phyloP scores from a whole-genome alignment of 108 stramenopile species.

The Cylindrotheca fusiformis region DNA sequence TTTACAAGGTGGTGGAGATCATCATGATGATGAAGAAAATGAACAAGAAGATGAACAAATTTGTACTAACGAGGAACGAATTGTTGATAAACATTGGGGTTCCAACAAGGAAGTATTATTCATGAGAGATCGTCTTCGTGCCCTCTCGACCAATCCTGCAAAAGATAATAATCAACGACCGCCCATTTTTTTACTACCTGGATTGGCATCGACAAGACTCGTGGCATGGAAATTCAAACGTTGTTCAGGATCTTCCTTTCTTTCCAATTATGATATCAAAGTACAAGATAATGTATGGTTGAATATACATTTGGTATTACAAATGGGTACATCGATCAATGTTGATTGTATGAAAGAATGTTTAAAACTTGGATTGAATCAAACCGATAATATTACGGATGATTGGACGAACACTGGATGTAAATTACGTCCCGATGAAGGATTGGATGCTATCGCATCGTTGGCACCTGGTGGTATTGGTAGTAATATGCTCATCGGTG shows the following conservation, averaged over 20 bases:
- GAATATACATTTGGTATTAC: slow-evolving; percentile 71
- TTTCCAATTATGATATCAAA: slow-evolving; percentile 70
- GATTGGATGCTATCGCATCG: slow-evolving; percentile 77
- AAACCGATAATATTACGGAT: slow-evolving; percentile 72
- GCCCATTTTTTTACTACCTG: slow-evolving; percentile 83
- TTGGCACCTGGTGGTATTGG: slow-evolving; percentile 71
- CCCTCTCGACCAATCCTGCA: slow-evolving; percentile 19
- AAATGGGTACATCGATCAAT: slow-evolving; percentile 83
- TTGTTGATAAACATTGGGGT: slow-evolving; percentile 85
- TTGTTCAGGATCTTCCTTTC: slow-evolving; percentile 60
- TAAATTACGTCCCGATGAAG: slow-evolving; percentile 87
- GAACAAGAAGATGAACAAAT: slow-evolving; percentile 8
- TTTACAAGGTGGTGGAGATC: slow-evolving; percentile 38
- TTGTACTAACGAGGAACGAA: slow-evolving; percentile 22
- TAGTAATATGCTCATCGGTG: slow-evolving; percentile 61
- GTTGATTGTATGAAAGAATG: slow-evolving; percentile 73
- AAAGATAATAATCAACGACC: slow-evolving; percentile 42
- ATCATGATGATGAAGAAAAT: slow-evolving; percentile 10
- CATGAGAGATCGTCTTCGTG: slow-evolving; percentile 64
- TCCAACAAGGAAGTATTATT: slow-evolving; percentile 48
- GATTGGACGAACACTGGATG: slow-evolving; percentile 61
- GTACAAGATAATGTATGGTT: slow-evolving; percentile 87
- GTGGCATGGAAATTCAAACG: slow-evolving; percentile 77
- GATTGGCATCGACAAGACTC: slow-evolving; percentile 78
- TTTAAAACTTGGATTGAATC: slow-evolving; percentile 68